A percentile compares a stretch with the other conserved stretches of the same genome.
These are phyloP conservation scores for Suillus decipiens DNA, from an alignment of 768 basidiomycete genomes.

Conservation along the genomic window DNA sequence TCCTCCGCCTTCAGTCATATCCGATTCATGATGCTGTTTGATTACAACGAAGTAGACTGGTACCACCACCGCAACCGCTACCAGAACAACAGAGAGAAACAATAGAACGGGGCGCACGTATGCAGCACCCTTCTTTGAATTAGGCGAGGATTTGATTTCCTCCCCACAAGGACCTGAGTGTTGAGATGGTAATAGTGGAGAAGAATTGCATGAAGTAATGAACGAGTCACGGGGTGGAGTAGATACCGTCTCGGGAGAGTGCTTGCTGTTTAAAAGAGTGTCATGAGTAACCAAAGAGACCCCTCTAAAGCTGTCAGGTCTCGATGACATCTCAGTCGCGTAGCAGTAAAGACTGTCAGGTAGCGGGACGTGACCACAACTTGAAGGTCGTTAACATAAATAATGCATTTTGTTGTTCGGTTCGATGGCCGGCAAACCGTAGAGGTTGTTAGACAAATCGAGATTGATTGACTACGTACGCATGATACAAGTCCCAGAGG, in stretches of 20 bases:
- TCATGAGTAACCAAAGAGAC: not conserved
- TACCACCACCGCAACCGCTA: not conserved
- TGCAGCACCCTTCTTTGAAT: not conserved
- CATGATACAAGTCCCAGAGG: too few species aligned
- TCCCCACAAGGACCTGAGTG: not conserved
- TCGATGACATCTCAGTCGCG: constrained; percentile 1
- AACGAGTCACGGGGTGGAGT: not conserved
- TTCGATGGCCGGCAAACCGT: not conserved
- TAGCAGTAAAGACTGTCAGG: not conserved
- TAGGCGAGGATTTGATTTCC: not conserved
- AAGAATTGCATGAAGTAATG: not conserved
- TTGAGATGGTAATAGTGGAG: not conserved
- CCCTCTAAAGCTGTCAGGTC: not conserved
- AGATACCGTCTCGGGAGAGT: not conserved
- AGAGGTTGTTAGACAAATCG: too few species aligned
- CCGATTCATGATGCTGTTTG: not conserved
- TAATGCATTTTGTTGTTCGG: constrained; percentile 2
- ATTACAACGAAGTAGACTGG: constrained; percentile 4
- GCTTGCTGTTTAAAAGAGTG: not conserved
- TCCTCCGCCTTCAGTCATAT: not conserved
- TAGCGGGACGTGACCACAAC: not conserved
- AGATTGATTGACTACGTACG: too few species aligned
- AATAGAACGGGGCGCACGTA: not conserved
- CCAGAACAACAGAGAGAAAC: not conserved
- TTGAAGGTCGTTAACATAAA: not conserved